Evolutionary conservation across 306 rosid species (phyloP), one percentile per base, ranked within the genome.

Genomic region (Benincasa hispida): DNA sequence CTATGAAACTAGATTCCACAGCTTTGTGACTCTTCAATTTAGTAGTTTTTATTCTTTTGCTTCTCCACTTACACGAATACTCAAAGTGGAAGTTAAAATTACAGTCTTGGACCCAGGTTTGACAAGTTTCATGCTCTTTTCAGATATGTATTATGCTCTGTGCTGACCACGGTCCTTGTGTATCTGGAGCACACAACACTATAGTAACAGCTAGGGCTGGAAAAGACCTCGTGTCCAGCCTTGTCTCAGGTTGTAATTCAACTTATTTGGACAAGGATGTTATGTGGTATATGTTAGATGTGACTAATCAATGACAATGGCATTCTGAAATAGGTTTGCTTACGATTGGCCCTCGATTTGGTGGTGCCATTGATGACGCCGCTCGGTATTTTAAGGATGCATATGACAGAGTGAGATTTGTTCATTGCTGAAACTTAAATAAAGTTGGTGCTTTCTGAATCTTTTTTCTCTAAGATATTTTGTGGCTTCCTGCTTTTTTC

Each of bases 361-460:
- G 99, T 65, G 99, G 99, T 85, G 99, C 99, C 81, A 84, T 95
- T 79, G 98, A 95, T 79, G 99, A 95, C 77, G 99, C 99, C 82
- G 99, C 99, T 83, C 97, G 99, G 55, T 95, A 92, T 82, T 95
- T 92, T 86, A 95, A 92, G 92, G 98, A 95, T 81, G 99, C 99
- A 67, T 91, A 76, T 82, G 98, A 95, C 84, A 90, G 80, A 56
- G 80, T 77, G 32, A 63, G 75, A 32, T 65, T 30, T 48, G 21
- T 53, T 10, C 75, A 14, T 35, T 5, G 10, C 50, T 21, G 9
- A 63, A 77, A 15, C 13, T 61, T 47, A 48, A 70, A 76, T 41
- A 13, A 55, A 63, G 47, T 39, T 67, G 58, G 39, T 37, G 63
- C 10, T 30, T 48, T 48, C 8, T 34, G 41, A 35, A 51, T 35